These are phyloP conservation scores for Boletus barrowsii DNA, from an alignment of 768 basidiomycete species.

Conservation along the genomic window DNA sequence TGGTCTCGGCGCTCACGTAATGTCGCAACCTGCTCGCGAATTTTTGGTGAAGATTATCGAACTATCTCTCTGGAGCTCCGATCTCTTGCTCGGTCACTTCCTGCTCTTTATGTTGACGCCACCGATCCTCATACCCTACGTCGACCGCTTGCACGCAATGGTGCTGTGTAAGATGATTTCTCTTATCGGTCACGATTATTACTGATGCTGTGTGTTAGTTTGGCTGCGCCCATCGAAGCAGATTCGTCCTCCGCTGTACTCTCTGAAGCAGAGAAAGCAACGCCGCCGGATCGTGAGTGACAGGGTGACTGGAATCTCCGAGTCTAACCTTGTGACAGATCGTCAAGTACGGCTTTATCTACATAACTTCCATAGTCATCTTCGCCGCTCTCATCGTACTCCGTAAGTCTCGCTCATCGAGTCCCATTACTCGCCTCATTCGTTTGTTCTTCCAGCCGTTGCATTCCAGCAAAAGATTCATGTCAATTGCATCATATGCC, in stretches of 20 bases:
- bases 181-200: slow-evolving; percentile 9
- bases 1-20: slow-evolving; percentile 83
- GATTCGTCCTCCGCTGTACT: slow-evolving; percentile 89
- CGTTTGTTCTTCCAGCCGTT: slow-evolving; percentile 41
- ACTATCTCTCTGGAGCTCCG: slow-evolving; percentile 91
- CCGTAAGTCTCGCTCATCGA: slow-evolving; percentile 51
- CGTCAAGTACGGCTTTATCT: slow-evolving; percentile 80
- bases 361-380: slow-evolving; percentile 59
- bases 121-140: slow-evolving; percentile 85
- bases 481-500: slow-evolving; percentile 64
- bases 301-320: neutral
- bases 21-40: slow-evolving; percentile 98
- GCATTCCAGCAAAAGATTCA: slow-evolving; percentile 59
- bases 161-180: slow-evolving; percentile 61
- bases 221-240: slow-evolving; percentile 95
- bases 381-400: slow-evolving; percentile 76
- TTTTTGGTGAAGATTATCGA: slow-evolving; percentile 98
- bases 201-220: slow-evolving; percentile 47
- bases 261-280: slow-evolving; percentile 84
- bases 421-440: slow-evolving; percentile 9
- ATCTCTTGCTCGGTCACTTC: slow-evolving; percentile 84
- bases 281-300: slow-evolving; percentile 81
- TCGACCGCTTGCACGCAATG: slow-evolving; percentile 88
- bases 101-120: slow-evolving; percentile 89
- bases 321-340: slow-evolving; percentile 44